Evolutionary conservation across 2,329 filamentous ascomycete genomes (phyloP).

Genomic region (Coniochaeta ligniaria): DNA sequence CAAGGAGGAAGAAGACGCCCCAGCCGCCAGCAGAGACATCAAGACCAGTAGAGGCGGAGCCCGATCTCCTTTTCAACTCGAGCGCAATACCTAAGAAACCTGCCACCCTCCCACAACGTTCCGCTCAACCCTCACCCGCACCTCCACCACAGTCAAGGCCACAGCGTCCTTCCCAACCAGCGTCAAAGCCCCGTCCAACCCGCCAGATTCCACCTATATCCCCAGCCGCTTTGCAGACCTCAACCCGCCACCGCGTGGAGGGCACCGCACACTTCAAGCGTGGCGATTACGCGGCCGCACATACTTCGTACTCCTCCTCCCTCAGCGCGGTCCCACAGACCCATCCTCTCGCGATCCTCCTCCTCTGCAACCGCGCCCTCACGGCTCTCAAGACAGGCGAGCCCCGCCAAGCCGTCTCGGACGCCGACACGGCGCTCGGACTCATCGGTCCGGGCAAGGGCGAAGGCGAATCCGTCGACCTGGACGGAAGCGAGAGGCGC

Average conservation of each 20-base stretch:
- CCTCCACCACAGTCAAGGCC: conserved; percentile 30
- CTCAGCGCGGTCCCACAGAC: conserved; percentile 64
- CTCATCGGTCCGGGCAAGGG: conserved; percentile 77
- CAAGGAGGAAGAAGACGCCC: conserved; percentile 64
- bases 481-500: conserved; percentile 58
- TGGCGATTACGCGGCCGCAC: conserved; percentile 84
- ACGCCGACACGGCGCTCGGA: conserved; percentile 73
- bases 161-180: conserved; percentile 3
- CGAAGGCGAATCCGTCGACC: conserved; percentile 69
- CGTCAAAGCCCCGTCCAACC: conserved; percentile 31
- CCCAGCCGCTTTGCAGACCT: conserved; percentile 62
- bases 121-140: conserved; percentile 26
- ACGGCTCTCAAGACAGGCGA: conserved; percentile 89
- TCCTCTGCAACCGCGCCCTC: conserved; percentile 84
- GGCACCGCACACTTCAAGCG: conserved; percentile 90
- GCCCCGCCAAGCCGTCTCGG: conserved; percentile 76
- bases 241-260: conserved; percentile 68
- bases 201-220: conserved; percentile 62
- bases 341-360: conserved; percentile 81
- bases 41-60: conserved; percentile 36
- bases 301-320: conserved; percentile 73
- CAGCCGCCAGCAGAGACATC: conserved; percentile 31
- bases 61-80: conserved; percentile 58
- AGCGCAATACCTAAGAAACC: conserved; percentile 27
- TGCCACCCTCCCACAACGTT: conserved; percentile 26